A percentile compares a stretch with the other conserved stretches of the same genome.
phyloP scores from a whole-genome alignment of 768 basidiomycete species.

The Candolleomyces aberdarensis region DNA sequence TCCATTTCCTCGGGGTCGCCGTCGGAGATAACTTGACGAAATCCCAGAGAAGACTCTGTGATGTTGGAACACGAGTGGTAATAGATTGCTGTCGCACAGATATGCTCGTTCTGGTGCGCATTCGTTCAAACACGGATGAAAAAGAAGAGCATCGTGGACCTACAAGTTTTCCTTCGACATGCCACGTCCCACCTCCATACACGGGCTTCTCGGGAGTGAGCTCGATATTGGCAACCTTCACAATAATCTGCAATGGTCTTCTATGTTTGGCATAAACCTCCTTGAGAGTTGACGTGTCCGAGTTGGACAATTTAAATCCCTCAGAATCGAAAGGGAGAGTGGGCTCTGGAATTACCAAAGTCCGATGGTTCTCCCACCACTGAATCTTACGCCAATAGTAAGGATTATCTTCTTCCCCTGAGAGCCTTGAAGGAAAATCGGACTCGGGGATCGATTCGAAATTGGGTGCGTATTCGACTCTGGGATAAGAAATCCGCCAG shows the following conservation, averaged over 20 bases:
- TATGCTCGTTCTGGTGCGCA: constrained; percentile 19
- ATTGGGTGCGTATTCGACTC: background rate
- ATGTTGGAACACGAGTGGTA: constrained; percentile 31
- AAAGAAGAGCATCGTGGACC: no score
- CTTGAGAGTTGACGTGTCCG: background rate
- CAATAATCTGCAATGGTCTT: constrained; percentile 15
- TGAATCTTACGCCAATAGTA: no score
- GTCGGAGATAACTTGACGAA: constrained; percentile 9
- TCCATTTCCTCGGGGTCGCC: constrained; percentile 1
- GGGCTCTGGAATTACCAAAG: background rate
- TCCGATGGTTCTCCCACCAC: background rate
- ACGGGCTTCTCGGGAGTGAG: constrained; percentile 15
- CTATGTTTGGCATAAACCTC: constrained; percentile 14
- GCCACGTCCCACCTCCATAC: constrained; percentile 16
- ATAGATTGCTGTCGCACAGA: constrained; percentile 24
- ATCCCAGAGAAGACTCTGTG: constrained; percentile 17
- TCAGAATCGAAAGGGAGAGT: no score
- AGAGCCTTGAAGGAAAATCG: no score
- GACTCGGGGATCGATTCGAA: no score
- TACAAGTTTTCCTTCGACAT: constrained; percentile 18
- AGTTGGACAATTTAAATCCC: background rate
- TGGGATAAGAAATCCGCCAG: background rate
- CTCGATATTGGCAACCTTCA: constrained; percentile 19
- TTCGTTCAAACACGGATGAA: no score
- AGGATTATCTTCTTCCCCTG: no score